Percentiles rank a stretch among this genome's conserved stretches.
These are phyloP conservation scores for Zoysia matrella DNA, from an alignment of 202 grass and related monocot genomes.

Conservation along the genomic window DNA sequence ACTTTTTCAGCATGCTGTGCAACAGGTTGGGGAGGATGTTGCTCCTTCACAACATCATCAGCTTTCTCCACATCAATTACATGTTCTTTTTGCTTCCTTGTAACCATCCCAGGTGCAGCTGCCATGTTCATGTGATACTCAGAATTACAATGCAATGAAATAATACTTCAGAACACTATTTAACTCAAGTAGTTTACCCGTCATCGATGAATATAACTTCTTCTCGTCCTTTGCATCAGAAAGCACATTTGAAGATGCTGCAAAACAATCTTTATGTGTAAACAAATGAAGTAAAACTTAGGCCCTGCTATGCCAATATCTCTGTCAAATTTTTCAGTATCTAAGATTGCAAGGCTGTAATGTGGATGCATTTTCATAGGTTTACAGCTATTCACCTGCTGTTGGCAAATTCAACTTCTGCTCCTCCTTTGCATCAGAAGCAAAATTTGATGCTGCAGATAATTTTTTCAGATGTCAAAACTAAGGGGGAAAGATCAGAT, in stretches of 20 bases:
- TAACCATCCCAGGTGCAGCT: conserved; percentile 41
- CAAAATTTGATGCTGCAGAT: conserved; percentile 54
- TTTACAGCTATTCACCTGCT: conserved; percentile 49
- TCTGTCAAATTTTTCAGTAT: conserved; percentile 23
- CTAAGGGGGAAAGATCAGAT: background rate
- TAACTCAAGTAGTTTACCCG: conserved; percentile 38
- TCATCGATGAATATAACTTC: conserved; percentile 12
- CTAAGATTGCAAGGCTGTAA: conserved; percentile 26
- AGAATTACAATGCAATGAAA: conserved; percentile 20
- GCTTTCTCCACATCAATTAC: conserved; percentile 66
- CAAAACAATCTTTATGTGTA: conserved; percentile 44
- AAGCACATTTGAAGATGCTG: conserved; percentile 42
- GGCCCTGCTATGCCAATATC: background rate
- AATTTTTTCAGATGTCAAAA: conserved; percentile 27
- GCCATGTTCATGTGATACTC: conserved; percentile 26
- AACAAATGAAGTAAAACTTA: conserved; percentile 4
- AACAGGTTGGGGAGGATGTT: conserved; percentile 40
- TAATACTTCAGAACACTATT: background rate
- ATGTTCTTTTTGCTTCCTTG: conserved; percentile 57
- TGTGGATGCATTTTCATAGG: conserved; percentile 3
- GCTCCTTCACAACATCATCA: conserved; percentile 56
- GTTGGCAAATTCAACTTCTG: conserved; percentile 43
- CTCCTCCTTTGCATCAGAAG: conserved; percentile 49
- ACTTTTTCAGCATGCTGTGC: conserved; percentile 35
- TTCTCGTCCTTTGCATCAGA: conserved; percentile 30